These are phyloP conservation scores for Phytophthora pini DNA, from an alignment of 352 stramenopile genomes.

Conservation along the genomic window DNA sequence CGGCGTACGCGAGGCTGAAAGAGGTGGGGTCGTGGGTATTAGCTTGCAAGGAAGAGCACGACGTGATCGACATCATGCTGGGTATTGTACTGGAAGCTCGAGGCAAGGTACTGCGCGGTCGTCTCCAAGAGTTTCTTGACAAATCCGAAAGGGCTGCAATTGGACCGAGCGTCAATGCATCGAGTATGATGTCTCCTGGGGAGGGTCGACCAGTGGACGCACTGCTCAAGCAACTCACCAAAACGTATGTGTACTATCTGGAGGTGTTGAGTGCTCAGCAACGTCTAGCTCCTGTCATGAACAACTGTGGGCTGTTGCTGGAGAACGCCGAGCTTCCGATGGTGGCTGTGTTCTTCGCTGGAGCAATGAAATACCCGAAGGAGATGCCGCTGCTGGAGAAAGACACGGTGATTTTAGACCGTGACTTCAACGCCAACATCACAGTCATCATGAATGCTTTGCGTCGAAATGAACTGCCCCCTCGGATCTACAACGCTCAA, in stretches of 20 bases:
- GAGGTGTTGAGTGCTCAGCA: slow-evolving; percentile 52
- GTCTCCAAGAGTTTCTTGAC: slow-evolving; percentile 31
- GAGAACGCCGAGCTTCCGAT: slow-evolving; percentile 50
- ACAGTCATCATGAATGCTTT: slow-evolving; percentile 40
- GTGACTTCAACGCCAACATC: slow-evolving; percentile 36
- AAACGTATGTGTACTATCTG: slow-evolving; percentile 66
- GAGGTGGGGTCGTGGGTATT: slow-evolving; percentile 76
- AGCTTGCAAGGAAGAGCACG: slow-evolving; percentile 84
- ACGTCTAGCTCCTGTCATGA: slow-evolving; percentile 38
- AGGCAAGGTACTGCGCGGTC: slow-evolving; percentile 47
- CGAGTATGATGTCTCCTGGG: slow-evolving; percentile 1
- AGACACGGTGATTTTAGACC: slow-evolving; percentile 22
- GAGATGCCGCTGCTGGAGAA: slow-evolving; percentile 37
- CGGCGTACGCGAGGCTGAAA: slow-evolving; percentile 65
- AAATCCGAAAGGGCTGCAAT: background rate
- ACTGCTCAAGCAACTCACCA: slow-evolving; percentile 65
- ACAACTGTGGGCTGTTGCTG: slow-evolving; percentile 36
- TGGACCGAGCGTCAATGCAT: background rate
- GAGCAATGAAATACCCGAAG: slow-evolving; percentile 21
- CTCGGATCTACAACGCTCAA: slow-evolving; percentile 39
- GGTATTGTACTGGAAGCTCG: slow-evolving; percentile 51
- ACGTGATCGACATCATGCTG: slow-evolving; percentile 83
- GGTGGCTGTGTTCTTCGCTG: slow-evolving; percentile 50
- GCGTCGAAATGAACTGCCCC: slow-evolving; percentile 34
- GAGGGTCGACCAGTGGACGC: slow-evolving; percentile 6